These are phyloP conservation scores for Mycena epipterygia DNA, from an alignment of 768 basidiomycete species.

Conservation along the genomic window DNA sequence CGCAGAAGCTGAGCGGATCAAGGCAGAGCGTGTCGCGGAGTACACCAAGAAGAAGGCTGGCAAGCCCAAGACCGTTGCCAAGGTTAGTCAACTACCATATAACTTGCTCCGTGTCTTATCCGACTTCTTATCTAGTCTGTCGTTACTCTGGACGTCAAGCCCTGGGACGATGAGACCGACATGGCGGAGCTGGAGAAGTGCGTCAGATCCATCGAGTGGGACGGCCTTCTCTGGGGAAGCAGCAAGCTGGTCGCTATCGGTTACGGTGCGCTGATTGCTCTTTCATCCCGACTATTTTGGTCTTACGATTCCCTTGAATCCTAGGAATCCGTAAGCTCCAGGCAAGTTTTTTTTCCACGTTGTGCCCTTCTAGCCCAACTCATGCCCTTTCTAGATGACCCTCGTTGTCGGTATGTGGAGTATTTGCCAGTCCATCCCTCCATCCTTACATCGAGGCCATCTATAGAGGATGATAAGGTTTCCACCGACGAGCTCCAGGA, in stretches of 20 bases:
- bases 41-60: constrained; percentile 95
- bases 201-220: constrained; percentile 89
- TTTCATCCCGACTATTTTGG: neutral
- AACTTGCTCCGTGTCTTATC: constrained; percentile 25
- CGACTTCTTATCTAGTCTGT: constrained; percentile 76
- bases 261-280: constrained; percentile 58
- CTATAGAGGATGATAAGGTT: constrained; percentile 92
- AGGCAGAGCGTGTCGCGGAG: constrained; percentile 92
- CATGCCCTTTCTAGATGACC: constrained; percentile 54
- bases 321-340: constrained; percentile 91
- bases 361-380: constrained; percentile 53
- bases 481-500: constrained; percentile 96
- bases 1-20: constrained; percentile 87
- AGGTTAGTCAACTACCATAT: constrained; percentile 62
- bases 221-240: constrained; percentile 96
- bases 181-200: constrained; percentile 87
- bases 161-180: constrained; percentile 99
- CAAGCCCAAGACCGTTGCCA: constrained; percentile 90
- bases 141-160: constrained; percentile 98
- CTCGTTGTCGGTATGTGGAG: constrained; percentile 66
- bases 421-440: neutral
- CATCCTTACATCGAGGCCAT: constrained; percentile 2
- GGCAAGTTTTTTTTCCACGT: constrained; percentile 56
- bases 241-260: constrained; percentile 95
- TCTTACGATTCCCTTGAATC: constrained; percentile 9